These are phyloP conservation scores for Achaetomium macrosporum DNA, from an alignment of 2,329 filamentous ascomycete species.

Conservation along the genomic window DNA sequence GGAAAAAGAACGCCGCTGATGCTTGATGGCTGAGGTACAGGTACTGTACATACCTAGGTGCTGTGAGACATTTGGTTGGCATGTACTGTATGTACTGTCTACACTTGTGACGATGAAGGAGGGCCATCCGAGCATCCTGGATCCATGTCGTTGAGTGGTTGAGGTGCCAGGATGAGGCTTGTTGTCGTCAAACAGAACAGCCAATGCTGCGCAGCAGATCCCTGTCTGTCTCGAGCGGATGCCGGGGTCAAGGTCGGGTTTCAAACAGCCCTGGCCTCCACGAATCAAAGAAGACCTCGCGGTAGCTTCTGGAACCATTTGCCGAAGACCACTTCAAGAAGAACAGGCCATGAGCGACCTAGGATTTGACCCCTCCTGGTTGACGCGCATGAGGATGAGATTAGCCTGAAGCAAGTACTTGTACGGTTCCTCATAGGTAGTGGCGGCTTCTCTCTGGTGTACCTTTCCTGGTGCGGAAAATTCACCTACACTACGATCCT, in stretches of 20 bases:
- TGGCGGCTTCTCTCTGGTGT: constrained; percentile 2
- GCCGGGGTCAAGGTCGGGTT: constrained; percentile 22
- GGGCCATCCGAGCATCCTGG: constrained; percentile 31
- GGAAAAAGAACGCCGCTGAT: neutral
- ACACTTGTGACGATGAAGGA: constrained; percentile 26
- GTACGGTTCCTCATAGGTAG: neutral
- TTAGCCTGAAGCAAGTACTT: constrained; percentile 18
- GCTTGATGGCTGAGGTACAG: neutral
- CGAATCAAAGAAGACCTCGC: constrained; percentile 20
- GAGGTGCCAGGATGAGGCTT: constrained; percentile 22
- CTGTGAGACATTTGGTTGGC: neutral
- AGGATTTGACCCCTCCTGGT: constrained; percentile 2
- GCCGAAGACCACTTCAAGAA: constrained; percentile 13
- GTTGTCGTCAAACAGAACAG: constrained; percentile 31
- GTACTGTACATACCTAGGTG: neutral
- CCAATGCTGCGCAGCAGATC: constrained; percentile 24
- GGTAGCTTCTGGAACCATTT: constrained; percentile 24
- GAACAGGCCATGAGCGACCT: constrained; percentile 12
- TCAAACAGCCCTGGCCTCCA: constrained; percentile 11
- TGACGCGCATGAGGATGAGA: constrained; percentile 20
- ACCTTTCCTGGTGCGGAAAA: constrained; percentile 13
- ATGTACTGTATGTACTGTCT: too few relatives aligned
- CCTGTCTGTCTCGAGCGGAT: constrained; percentile 23
- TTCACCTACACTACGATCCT: too few relatives aligned
- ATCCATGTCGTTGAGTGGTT: constrained; percentile 36